phyloP scores from a whole-genome alignment of 306 rosid genomes.

The Sindora glabra region DNA sequence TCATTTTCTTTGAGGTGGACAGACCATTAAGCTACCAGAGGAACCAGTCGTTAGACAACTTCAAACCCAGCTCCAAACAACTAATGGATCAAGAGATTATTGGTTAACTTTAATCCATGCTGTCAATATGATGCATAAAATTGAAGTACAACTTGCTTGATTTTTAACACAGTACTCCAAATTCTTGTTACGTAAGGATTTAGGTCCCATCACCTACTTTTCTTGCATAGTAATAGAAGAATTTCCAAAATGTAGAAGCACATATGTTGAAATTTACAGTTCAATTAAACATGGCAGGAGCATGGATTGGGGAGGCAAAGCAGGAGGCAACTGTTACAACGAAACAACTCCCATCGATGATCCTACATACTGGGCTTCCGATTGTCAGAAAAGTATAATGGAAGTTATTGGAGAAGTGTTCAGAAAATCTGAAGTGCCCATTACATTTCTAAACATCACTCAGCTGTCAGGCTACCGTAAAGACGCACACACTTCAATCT shows the following conservation, averaged over 20 bases:
- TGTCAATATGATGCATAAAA: too few relatives aligned
- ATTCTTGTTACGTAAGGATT: not conserved
- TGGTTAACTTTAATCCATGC: too few relatives aligned
- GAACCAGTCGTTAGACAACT: too few relatives aligned
- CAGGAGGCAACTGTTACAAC: constrained; percentile 72
- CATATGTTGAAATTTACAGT: not conserved
- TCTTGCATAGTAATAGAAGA: not conserved
- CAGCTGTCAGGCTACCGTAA: constrained; percentile 73
- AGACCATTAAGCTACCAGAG: too few relatives aligned
- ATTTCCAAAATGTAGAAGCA: not conserved
- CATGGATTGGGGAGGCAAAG: constrained; percentile 75
- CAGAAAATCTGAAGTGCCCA: constrained; percentile 48
- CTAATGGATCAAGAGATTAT: too few relatives aligned
- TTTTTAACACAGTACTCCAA: too few relatives aligned
- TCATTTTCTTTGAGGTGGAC: too few relatives aligned
- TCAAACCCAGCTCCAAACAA: too few relatives aligned
- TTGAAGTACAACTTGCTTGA: too few relatives aligned
- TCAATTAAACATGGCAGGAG: constrained; percentile 40
- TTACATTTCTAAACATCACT: constrained; percentile 80
- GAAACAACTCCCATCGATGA: constrained; percentile 65
- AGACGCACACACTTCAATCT: constrained; percentile 90
- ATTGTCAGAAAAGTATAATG: constrained; percentile 65
- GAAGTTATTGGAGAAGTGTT: constrained; percentile 73
- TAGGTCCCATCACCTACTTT: not conserved
- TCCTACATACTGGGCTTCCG: constrained; percentile 74